Conservation (phyloP, 2,329 filamentous ascomycete genomes). For the Penicillium sp. region DNA sequence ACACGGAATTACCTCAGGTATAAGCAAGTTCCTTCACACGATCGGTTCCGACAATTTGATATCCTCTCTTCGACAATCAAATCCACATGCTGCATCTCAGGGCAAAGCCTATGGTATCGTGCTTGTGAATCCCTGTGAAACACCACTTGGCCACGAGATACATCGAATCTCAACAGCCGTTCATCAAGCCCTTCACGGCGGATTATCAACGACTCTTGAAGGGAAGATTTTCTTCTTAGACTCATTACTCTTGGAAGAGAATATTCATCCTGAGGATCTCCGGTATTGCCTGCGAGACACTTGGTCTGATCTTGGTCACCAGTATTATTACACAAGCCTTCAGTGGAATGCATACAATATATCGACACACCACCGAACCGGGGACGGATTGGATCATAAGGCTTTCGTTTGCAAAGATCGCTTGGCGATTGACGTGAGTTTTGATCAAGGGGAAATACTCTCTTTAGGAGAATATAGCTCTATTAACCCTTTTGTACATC, state of each 20-base stretch:
- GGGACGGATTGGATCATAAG: neutral
- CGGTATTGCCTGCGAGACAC: slow-evolving; percentile 22
- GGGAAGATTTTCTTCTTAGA: slow-evolving; percentile 35
- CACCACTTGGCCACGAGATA: slow-evolving; percentile 21
- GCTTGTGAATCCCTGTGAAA: slow-evolving; percentile 21
- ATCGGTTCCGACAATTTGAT: slow-evolving; percentile 10
- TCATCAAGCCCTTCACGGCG: slow-evolving; percentile 6
- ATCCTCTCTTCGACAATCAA: slow-evolving; percentile 13
- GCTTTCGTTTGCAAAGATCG: too few species aligned
- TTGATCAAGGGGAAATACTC: slow-evolving; percentile 25
- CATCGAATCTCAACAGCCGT: slow-evolving; percentile 18
- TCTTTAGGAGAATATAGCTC: slow-evolving; percentile 15
- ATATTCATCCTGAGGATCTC: slow-evolving; percentile 11
- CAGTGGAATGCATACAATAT: slow-evolving; percentile 7
- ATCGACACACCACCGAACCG: neutral
- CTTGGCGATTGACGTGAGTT: slow-evolving; percentile 22
- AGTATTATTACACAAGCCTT: slow-evolving; percentile 33
- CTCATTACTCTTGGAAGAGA: slow-evolving; percentile 18
- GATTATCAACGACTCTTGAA: slow-evolving; percentile 2
- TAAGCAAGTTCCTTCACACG: slow-evolving; percentile 16
- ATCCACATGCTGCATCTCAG: slow-evolving; percentile 17
- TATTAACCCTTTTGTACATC: slow-evolving; percentile 5
- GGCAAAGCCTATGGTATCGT: slow-evolving; percentile 24
- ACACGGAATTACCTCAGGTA: neutral
- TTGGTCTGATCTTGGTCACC: slow-evolving; percentile 26